Evolutionary conservation across 768 basidiomycete species (phyloP).

Genomic region (Albatrellus ellisii): DNA sequence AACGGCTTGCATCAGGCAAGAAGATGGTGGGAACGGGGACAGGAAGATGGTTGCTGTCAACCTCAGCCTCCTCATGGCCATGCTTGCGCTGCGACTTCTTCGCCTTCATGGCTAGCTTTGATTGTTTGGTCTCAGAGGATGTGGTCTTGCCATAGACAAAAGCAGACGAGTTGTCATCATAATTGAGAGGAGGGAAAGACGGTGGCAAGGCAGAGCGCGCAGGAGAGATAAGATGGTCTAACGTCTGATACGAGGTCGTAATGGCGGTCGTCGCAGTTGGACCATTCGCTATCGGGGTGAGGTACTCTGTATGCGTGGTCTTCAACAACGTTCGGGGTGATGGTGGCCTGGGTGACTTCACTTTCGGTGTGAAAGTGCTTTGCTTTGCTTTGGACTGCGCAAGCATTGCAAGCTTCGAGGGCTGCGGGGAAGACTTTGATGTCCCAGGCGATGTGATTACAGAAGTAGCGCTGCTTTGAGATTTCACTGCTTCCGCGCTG

Average conservation of each 20-base stretch:
- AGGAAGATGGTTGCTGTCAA: constrained; percentile 23
- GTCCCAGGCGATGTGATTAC: too few relatives aligned
- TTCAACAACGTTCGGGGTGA: constrained; percentile 23
- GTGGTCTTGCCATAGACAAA: constrained; percentile 3
- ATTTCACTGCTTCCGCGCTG: background rate
- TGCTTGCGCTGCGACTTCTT: constrained; percentile 42
- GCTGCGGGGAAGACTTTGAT: constrained; percentile 18
- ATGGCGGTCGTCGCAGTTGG: constrained; percentile 75
- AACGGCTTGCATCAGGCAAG: constrained; percentile 33
- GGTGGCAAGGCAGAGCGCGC: constrained; percentile 16
- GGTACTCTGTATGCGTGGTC: constrained; percentile 48
- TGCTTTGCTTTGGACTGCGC: constrained; percentile 45
- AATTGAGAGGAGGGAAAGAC: constrained; percentile 11
- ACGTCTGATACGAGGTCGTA: constrained; percentile 66
- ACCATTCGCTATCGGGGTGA: constrained; percentile 73
- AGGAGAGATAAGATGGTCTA: constrained; percentile 39
- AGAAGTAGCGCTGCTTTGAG: too few relatives aligned
- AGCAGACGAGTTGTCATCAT: constrained; percentile 9
- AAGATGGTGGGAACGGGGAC: constrained; percentile 41
- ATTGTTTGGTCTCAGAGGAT: constrained; percentile 31
- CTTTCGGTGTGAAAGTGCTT: constrained; percentile 16
- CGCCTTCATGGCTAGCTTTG: constrained; percentile 69
- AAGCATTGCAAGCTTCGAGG: constrained; percentile 65
- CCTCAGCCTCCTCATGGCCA: constrained; percentile 23
- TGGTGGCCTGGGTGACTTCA: constrained; percentile 12